These are phyloP conservation scores for Boletellus emodensis DNA, from an alignment of 768 basidiomycete genomes.

Conservation along the genomic window DNA sequence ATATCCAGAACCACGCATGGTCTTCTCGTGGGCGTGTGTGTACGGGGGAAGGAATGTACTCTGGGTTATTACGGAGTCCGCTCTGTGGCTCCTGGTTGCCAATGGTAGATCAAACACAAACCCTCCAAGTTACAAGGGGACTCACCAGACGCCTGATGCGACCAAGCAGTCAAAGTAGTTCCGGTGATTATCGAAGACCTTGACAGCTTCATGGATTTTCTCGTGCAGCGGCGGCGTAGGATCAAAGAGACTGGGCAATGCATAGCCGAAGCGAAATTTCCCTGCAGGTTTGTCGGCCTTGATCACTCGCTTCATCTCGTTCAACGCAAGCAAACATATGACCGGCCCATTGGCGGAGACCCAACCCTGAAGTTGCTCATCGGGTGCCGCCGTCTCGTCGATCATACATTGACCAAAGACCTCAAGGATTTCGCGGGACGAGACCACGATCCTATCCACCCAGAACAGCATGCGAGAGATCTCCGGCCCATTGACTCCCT, in stretches of 20 bases:
- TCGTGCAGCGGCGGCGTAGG: neutral
- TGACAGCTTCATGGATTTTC: neutral
- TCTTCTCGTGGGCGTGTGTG: neutral
- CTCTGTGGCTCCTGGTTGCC: neutral
- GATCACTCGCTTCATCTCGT: neutral
- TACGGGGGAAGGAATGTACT: too few relatives aligned
- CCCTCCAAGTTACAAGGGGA: neutral
- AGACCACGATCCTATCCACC: neutral
- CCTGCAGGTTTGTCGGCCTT: neutral
- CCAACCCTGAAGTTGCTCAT: neutral
- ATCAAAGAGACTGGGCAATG: neutral
- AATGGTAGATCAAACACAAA: neutral
- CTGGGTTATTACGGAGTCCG: too few relatives aligned
- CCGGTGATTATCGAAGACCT: neutral
- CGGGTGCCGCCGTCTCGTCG: too few relatives aligned
- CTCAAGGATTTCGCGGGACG: neutral
- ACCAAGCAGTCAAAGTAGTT: neutral
- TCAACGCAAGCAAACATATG: neutral
- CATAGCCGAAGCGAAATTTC: neutral
- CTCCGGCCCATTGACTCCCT: neutral
- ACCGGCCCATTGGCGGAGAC: neutral
- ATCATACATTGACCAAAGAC: neutral
- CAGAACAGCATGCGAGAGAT: neutral
- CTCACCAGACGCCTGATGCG: neutral
- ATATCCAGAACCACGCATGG: neutral